Conservation (phyloP, 306 rosid species). For the Castanea mollissima region DNA sequence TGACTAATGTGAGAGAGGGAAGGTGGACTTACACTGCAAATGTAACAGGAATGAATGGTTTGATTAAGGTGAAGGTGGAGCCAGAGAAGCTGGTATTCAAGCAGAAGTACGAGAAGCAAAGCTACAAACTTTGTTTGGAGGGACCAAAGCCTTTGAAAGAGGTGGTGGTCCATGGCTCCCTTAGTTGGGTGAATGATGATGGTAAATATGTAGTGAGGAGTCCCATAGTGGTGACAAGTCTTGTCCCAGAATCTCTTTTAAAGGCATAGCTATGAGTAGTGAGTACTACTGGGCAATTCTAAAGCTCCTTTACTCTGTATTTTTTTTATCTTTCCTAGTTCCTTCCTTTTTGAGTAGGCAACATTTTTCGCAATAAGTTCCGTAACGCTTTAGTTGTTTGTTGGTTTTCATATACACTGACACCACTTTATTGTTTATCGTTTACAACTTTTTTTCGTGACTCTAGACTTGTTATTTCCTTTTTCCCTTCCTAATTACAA, state of each 20-base stretch:
- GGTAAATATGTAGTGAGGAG: conserved; percentile 45
- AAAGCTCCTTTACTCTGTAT: no score
- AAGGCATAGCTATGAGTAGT: background rate
- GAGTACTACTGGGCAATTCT: background rate
- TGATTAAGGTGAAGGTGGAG: conserved; percentile 28
- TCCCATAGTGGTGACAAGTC: conserved; percentile 51
- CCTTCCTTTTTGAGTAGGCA: no score
- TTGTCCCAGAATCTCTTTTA: conserved; percentile 12
- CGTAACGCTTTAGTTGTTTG: no score
- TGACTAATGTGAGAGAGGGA: conserved; percentile 53
- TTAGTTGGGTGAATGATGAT: conserved; percentile 46
- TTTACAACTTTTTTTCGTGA: no score
- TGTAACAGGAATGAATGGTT: conserved; percentile 33
- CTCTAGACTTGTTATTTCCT: no score
- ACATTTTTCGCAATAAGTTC: no score
- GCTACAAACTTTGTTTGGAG: conserved; percentile 42
- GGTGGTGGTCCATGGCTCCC: conserved; percentile 40
- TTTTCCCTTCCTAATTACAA: no score
- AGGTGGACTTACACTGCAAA: conserved; percentile 36
- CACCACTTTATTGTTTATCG: no score
- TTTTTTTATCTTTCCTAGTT: background rate
- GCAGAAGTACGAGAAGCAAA: conserved; percentile 34
- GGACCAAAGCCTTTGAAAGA: conserved; percentile 23
- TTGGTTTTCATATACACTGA: no score
- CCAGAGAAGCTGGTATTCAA: conserved; percentile 45